Base-by-base conservation (phyloP, 768 basidiomycete species). In the Cyathus striatus region DNA sequence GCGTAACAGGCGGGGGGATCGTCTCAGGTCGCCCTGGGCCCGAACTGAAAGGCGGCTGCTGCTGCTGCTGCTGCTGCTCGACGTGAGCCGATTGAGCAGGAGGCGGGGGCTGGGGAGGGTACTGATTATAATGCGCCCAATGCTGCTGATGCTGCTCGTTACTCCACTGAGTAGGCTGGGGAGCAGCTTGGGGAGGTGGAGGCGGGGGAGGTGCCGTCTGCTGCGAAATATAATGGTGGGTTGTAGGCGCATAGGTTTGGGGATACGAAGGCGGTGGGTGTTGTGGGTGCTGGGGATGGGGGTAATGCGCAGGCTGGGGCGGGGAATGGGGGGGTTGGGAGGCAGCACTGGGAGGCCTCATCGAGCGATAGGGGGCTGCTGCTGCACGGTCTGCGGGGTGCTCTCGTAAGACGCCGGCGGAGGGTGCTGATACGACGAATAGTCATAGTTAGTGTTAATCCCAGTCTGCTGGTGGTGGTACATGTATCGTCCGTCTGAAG, bases 401-500 rank as follows among this genome's bases (percentile, higher is more conserved):
- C 23, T 51, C 17, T 52, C 48, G 16, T 52, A 49, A n/a, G 48
- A 47, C 3, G 52, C 51, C 42, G 43, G 50, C 21, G 56, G 60
- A 46, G 47, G 56, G 45, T 32, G 55, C 23, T 33, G 62, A 39
- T 76, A 73, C 43, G 68, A 58, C 23, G 71, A 38, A 56, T 79
- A 80, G 49, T 75, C 75, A 56, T 84, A 83, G 45, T 66, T 61
- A 23, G 61, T 51, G 43, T 65, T 65, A 26, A 63, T 57, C 24
- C 66, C 66, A 16, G 66, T 70, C 41, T 72, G 65, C 45, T 70
- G 62, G 41, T 70, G 69, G 57, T 70, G 69, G 57, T 83, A 83
- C 58, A 79, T 65, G 53, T 79, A 79, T 45, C 74, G 68, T 41
- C 70, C 65, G 60, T 77, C 75, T 33, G 76, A 63, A 26, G 76